These are phyloP conservation scores for Xylariales sp. DNA, from an alignment of 2,329 filamentous ascomycete species.

Conservation along the genomic window DNA sequence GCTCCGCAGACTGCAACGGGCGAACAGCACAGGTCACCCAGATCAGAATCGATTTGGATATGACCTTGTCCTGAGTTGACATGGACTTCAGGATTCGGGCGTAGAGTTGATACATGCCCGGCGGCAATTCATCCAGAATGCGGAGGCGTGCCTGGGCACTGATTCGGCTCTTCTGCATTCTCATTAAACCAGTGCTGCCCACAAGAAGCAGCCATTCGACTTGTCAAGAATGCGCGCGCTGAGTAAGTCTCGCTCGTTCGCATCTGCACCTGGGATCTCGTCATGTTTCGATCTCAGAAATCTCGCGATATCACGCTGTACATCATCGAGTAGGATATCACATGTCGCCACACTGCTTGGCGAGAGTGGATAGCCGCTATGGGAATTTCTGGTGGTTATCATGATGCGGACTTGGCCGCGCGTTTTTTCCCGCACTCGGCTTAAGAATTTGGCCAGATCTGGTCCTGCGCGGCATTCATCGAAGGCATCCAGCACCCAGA, in stretches of 20 bases:
- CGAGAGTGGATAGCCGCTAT: neutral
- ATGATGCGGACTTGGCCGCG: conserved; percentile 16
- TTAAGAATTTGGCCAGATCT: conserved; percentile 17
- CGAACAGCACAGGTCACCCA: conserved; percentile 30
- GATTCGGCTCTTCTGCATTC: conserved; percentile 22
- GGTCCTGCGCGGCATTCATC: conserved; percentile 26
- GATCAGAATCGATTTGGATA: conserved; percentile 31
- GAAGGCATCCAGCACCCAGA: conserved; percentile 30
- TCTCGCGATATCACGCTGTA: conserved; percentile 15
- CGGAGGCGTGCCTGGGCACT: conserved; percentile 4
- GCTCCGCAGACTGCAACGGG: conserved; percentile 29
- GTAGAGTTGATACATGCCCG: conserved; percentile 31
- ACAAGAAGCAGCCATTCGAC: conserved; percentile 32
- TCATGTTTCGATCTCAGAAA: too few species aligned
- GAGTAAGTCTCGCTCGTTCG: too few species aligned
- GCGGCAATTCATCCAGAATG: conserved; percentile 26
- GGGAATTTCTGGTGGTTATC: neutral
- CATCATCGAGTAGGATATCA: conserved; percentile 11
- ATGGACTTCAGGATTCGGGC: conserved; percentile 26
- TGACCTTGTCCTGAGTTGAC: conserved; percentile 24
- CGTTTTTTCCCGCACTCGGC: conserved; percentile 14
- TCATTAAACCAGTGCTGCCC: conserved; percentile 29
- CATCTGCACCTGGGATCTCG: too few species aligned
- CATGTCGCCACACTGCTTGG: conserved; percentile 15
- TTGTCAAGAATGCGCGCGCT: conserved; percentile 27